Conservation (phyloP, 345 rosid species). For the Gossypium thurberi region DNA sequence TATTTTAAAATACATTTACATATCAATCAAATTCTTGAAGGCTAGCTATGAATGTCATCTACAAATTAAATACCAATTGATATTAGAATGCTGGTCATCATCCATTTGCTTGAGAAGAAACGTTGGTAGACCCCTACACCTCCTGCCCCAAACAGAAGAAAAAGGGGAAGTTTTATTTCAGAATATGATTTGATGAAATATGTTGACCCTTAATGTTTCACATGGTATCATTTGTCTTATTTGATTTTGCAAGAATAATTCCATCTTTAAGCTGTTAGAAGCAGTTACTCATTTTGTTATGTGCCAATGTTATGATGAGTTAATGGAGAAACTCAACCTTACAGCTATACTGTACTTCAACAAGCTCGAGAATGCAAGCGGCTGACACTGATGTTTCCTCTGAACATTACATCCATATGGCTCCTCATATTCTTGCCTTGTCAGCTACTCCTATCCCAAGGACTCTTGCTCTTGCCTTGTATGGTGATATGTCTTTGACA, state of each 20-base stretch:
- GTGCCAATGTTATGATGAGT: neutral
- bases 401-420: constrained; percentile 55
- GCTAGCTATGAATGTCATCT: neutral
- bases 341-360: constrained; percentile 58
- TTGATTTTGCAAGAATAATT: constrained; percentile 3
- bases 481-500: constrained; percentile 85
- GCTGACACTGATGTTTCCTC: constrained; percentile 32
- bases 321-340: constrained; percentile 21
- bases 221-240: neutral
- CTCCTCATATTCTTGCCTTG: constrained; percentile 95
- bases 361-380: constrained; percentile 37
- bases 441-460: constrained; percentile 96
- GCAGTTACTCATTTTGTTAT: constrained; percentile 7
- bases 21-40: neutral
- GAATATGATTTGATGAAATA: neutral
- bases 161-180: neutral
- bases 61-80: neutral
- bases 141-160: neutral
- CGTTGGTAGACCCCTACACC: neutral
- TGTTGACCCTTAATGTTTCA: neutral
- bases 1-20: neutral
- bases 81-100: neutral
- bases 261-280: neutral
- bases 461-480: constrained; percentile 88
- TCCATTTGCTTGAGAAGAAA: neutral